Percentiles rank a stretch among this genome's conserved stretches.
These are phyloP conservation scores for Ampelocalamus luodianensis DNA, from an alignment of 176 grass and related monocot genomes.

Conservation along the genomic window DNA sequence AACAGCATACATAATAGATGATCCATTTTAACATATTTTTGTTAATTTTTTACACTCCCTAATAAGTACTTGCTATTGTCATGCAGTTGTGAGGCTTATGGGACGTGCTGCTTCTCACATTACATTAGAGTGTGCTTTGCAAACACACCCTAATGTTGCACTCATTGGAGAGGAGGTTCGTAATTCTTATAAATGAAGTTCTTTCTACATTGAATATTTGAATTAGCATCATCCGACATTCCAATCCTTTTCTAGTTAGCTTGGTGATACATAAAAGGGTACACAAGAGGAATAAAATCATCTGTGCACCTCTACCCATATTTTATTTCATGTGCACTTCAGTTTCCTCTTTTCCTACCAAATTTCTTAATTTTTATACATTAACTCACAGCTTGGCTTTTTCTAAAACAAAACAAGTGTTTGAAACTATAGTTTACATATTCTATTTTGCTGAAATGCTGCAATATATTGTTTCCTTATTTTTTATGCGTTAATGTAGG, in stretches of 20 bases:
- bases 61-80: constrained; percentile 18
- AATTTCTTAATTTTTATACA: neutral
- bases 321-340: neutral
- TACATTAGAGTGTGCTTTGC: constrained; percentile 93
- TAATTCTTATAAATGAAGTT: constrained; percentile 16
- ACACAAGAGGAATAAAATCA: neutral
- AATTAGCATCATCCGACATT: neutral
- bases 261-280: constrained; percentile 5
- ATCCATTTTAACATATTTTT: neutral
- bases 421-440: neutral
- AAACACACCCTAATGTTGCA: constrained; percentile 96
- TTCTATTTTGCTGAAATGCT: neutral
- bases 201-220: neutral
- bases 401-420: neutral
- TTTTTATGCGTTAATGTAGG: constrained; percentile 49
- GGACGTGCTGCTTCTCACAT: constrained; percentile 99
- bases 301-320: neutral
- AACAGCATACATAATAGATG: neutral
- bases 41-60: neutral
- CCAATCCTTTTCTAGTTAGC: constrained; percentile 26
- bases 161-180: constrained; percentile 94
- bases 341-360: neutral
- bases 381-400: neutral
- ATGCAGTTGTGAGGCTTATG: constrained; percentile 99
- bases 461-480: neutral